Base-by-base conservation (phyloP, 2,329 filamentous ascomycete species). In the Hypoxylon sp. region DNA sequence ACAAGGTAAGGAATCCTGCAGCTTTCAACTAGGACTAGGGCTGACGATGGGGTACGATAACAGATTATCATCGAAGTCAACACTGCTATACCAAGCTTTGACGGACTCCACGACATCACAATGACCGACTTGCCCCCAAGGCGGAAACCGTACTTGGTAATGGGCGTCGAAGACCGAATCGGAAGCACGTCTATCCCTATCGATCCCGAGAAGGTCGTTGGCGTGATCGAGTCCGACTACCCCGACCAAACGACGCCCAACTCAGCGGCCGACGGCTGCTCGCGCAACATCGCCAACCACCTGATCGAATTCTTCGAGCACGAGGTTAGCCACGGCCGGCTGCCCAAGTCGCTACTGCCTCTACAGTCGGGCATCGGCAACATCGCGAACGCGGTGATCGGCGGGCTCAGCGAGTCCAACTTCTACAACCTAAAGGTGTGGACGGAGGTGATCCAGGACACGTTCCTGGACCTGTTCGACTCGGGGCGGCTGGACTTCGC, bases 381-480 rank as follows among this genome's bases (percentile, higher is more conserved):
- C 81, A 96, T 97, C 70, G 93, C 93, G 78, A 97, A 97, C 78
- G 93, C 93, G 37, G 93, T 97, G 66, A 88, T 97, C 62, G 92
- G 93, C 63, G 93, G 93, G 13, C 87, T 97, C 58, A 87, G 89
- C 68, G 87, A 90, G 63, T 91, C 91, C 69, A 90, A 94, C 77
- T 97, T 97, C 84, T 86, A 87, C 75, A 91, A 96, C 81, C 85
- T 97, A 60, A 93, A 91, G 76, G 93, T 97, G 39, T 97, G 93
- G 93, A 97, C 93, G 22, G 93, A 97, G 79, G 93, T 97, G 49
- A 88, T 97, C 59, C 93, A 97, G 81, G 93, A 97, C 77, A 93
- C 91, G 20, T 97, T 97, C 87, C 86, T 97, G 22, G 93, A 97
- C 76, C 90, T 97, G 56, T 96, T 97, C 79, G 93, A 97, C 82